Evolutionary conservation across 495 filamentous ascomycete genomes (phyloP).

Genomic region (Cetradonia linearis): DNA sequence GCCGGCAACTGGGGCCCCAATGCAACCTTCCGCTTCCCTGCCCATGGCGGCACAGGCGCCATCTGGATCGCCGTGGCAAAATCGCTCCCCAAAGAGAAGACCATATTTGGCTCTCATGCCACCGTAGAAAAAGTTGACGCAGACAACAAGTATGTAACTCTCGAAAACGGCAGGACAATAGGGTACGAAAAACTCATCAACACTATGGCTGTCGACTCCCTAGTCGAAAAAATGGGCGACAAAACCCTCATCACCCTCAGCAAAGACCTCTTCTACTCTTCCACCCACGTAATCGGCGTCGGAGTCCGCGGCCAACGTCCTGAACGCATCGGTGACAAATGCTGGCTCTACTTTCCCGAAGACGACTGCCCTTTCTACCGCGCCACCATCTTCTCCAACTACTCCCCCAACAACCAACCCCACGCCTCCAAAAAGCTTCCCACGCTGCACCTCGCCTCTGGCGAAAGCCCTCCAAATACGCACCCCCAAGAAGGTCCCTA

Average conservation of each 20-base stretch:
- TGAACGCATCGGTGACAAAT: conserved; percentile 98
- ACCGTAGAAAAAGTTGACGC: conserved; percentile 78
- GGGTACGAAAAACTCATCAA: conserved; percentile 84
- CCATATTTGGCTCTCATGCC: conserved; percentile 75
- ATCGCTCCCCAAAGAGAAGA: conserved; percentile 86
- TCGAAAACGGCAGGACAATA: conserved; percentile 81
- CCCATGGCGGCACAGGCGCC: conserved; percentile 86
- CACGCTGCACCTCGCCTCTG: conserved; percentile 74
- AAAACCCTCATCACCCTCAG: conserved; percentile 68
- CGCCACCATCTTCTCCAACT: conserved; percentile 99
- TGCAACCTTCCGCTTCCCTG: conserved; percentile 96
- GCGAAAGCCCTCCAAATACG: conserved; percentile 59
- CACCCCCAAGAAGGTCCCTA: conserved; percentile 79
- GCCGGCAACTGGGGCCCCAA: conserved; percentile 99
- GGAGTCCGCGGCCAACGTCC: conserved; percentile 86
- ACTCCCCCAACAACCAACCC: conserved; percentile 97
- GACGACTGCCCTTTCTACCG: conserved; percentile 99
- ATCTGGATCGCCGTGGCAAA: conserved; percentile 98
- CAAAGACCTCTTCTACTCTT: conserved; percentile 93
- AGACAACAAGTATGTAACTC: conserved; percentile 66
- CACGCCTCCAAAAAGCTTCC: conserved; percentile 70
- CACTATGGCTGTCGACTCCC: conserved; percentile 91
- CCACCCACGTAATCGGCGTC: conserved; percentile 94
- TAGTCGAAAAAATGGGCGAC: conserved; percentile 81
- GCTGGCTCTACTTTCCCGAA: conserved; percentile 99